These are phyloP conservation scores for Starmera stellimalicola DNA, from an alignment of 1,139 yeast genomes.

Conservation along the genomic window DNA sequence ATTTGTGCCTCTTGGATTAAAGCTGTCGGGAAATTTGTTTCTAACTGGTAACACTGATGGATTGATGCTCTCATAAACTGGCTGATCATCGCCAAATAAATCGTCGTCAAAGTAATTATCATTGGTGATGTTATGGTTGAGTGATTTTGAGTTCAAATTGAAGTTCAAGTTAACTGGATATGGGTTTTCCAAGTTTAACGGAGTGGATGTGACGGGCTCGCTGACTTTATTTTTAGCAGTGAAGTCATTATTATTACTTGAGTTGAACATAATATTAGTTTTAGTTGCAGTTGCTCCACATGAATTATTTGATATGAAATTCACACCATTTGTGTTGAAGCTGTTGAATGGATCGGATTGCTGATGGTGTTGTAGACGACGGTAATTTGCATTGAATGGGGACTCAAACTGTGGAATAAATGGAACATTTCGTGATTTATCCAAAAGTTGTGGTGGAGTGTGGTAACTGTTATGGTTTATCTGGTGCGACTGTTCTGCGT, in stretches of 20 bases:
- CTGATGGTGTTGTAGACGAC: neutral
- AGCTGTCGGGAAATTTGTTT: constrained; percentile 28
- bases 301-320: neutral
- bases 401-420: neutral
- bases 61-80: too few relatives aligned
- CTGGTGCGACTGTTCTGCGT: too few relatives aligned
- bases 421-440: neutral
- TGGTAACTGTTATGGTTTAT: too few relatives aligned
- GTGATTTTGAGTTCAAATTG: neutral
- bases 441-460: too few relatives aligned
- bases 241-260: too few relatives aligned
- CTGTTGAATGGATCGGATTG: neutral
- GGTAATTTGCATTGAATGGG: neutral
- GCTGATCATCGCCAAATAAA: too few relatives aligned
- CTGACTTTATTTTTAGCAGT: too few relatives aligned
- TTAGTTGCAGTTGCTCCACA: neutral
- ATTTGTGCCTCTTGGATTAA: constrained; percentile 48
- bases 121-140: too few relatives aligned
- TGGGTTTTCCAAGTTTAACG: neutral
- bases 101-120: too few relatives aligned
- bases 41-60: neutral
- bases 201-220: too few relatives aligned
- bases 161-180: neutral
- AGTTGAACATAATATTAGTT: too few relatives aligned
- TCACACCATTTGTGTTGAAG: neutral